Evolutionary conservation across 176 grass and related monocot species (phyloP).

Genomic region (Oryza glaberrima): DNA sequence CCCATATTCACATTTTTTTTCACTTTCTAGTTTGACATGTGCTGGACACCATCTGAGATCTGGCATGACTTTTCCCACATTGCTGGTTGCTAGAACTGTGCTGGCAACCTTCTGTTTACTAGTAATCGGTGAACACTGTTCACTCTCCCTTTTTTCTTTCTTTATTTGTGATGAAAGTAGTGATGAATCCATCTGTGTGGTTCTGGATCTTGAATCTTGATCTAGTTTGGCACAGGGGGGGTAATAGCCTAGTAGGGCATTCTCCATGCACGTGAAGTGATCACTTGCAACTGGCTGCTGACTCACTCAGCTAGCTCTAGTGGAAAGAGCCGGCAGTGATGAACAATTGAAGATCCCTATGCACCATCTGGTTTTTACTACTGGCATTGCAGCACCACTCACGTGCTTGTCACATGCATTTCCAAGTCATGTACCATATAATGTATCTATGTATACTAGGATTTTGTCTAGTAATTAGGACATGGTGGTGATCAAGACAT

Average conservation of each 20-base stretch:
- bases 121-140: background rate
- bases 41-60: background rate
- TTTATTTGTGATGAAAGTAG: background rate
- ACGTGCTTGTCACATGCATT: conserved; percentile 55
- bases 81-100: background rate
- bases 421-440: background rate
- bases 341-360: conserved; percentile 56
- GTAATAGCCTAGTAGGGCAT: conserved; percentile 14
- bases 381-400: conserved; percentile 21
- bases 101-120: conserved; percentile 16
- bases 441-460: background rate
- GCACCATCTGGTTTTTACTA: conserved; percentile 40
- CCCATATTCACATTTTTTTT: background rate
- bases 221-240: conserved; percentile 41
- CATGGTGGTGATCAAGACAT: conserved; percentile 25
- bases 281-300: conserved; percentile 30
- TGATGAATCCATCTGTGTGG: conserved; percentile 8
- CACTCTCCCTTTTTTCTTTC: background rate
- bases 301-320: conserved; percentile 33
- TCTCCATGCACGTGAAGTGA: conserved; percentile 47
- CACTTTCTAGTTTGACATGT: conserved; percentile 32
- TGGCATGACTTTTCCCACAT: background rate
- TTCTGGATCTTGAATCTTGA: conserved; percentile 49
- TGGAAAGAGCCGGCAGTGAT: conserved; percentile 23
- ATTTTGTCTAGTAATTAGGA: conserved; percentile 35